Percentiles rank a stretch among this genome's conserved stretches.
These are phyloP conservation scores for Thecaphora thlaspeos DNA, from an alignment of 1,284 basidiomycete species.

Conservation along the genomic window DNA sequence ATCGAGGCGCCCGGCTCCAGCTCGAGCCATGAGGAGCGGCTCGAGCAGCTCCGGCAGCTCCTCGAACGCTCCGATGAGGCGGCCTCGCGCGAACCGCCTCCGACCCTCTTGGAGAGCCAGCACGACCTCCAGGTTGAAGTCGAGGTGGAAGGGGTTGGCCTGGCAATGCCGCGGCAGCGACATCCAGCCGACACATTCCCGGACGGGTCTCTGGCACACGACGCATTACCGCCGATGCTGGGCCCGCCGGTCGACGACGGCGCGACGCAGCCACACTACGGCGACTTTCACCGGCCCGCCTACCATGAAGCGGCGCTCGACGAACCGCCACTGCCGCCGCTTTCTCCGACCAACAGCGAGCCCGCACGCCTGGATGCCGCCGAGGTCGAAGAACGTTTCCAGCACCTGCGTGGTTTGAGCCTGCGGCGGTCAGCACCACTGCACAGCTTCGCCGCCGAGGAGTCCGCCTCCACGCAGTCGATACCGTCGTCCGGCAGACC, in stretches of 20 bases:
- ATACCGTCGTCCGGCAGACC: not conserved
- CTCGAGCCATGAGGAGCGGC: conserved; percentile 16
- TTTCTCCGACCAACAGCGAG: not conserved
- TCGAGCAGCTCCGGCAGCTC: conserved; percentile 30
- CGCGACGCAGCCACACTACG: not conserved
- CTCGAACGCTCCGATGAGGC: conserved; percentile 19
- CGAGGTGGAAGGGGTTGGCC: conserved; percentile 46
- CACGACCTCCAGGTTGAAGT: conserved; percentile 49
- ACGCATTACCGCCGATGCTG: not conserved
- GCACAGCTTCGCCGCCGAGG: not conserved
- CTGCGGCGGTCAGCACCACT: not conserved
- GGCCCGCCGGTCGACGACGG: not conserved
- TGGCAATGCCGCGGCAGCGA: conserved; percentile 35
- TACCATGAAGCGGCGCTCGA: not conserved
- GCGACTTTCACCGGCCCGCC: not conserved
- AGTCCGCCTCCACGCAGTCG: not conserved
- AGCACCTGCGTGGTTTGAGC: not conserved
- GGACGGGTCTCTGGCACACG: not conserved
- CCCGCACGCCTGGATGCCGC: not conserved
- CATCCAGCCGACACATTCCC: conserved; percentile 26
- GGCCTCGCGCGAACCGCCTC: conserved; percentile 29
- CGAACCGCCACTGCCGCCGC: not conserved
- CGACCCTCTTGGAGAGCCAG: conserved; percentile 36
- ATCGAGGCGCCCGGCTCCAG: conserved; percentile 3
- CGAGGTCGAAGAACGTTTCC: not conserved